Evolutionary conservation across 2,329 filamentous ascomycete genomes (phyloP).

Genomic region (Cercospora sp.): DNA sequence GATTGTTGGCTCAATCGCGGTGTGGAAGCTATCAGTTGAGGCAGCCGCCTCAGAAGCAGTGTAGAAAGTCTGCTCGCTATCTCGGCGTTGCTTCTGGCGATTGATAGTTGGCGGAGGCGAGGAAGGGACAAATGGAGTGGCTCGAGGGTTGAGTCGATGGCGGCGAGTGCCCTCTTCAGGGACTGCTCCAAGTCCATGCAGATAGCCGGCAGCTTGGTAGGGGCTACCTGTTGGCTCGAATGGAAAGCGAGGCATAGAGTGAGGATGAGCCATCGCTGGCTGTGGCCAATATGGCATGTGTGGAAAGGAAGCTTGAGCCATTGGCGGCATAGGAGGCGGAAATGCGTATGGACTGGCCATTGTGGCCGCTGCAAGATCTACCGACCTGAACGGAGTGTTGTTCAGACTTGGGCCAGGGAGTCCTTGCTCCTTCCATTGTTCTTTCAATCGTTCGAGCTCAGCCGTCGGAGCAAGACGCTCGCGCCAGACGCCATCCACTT

Average conservation of each 20-base stretch:
- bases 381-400: neutral
- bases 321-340: neutral
- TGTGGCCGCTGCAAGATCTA: neutral
- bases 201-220: neutral
- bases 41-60: neutral
- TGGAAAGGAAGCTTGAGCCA: neutral
- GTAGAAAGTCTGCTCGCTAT: neutral
- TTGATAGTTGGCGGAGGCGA: neutral
- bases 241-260: neutral
- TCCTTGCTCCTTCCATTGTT: neutral
- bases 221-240: neutral
- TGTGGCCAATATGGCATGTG: neutral
- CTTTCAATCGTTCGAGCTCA: neutral
- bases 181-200: neutral
- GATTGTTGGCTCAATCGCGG: neutral
- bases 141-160: neutral
- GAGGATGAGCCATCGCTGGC: neutral
- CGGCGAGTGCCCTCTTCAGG: neutral
- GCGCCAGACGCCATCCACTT: neutral
- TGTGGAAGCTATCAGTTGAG: neutral
- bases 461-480: neutral
- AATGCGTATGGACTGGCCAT: neutral
- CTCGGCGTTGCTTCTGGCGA: neutral
- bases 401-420: neutral
- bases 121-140: neutral